These are phyloP conservation scores for Ceratocystis smalleyi DNA, from an alignment of 2,329 filamentous ascomycete species.

Conservation along the genomic window DNA sequence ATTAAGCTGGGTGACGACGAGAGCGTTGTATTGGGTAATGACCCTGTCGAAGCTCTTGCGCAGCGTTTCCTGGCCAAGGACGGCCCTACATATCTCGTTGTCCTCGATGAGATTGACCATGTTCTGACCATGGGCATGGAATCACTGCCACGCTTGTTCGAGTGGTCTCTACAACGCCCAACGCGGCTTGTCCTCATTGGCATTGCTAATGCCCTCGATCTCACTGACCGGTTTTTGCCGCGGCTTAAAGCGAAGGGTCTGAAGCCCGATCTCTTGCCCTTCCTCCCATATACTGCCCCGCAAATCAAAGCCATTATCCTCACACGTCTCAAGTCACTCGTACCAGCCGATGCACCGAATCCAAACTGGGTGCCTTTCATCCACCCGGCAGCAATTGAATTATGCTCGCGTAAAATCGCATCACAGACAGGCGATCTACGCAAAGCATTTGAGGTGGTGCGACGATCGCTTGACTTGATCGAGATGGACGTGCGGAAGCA, in stretches of 20 bases:
- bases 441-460: slow-evolving; percentile 89
- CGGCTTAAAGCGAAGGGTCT: slow-evolving; percentile 84
- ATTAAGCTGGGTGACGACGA: slow-evolving; percentile 47
- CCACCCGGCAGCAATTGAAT: slow-evolving; percentile 81
- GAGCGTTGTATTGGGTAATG: slow-evolving; percentile 25
- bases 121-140: slow-evolving; percentile 78
- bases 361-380: slow-evolving; percentile 65
- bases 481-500: slow-evolving; percentile 69
- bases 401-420: slow-evolving; percentile 87
- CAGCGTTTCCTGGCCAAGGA: slow-evolving; percentile 13
- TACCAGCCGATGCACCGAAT: slow-evolving; percentile 39
- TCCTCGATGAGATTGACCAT: slow-evolving; percentile 89
- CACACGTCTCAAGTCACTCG: slow-evolving; percentile 60
- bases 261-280: slow-evolving; percentile 77
- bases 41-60: slow-evolving; percentile 22
- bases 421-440: slow-evolving; percentile 87
- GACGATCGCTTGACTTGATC: slow-evolving; percentile 73
- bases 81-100: slow-evolving; percentile 55
- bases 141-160: slow-evolving; percentile 83
- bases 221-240: slow-evolving; percentile 88
- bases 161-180: slow-evolving; percentile 74
- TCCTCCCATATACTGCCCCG: slow-evolving; percentile 75
- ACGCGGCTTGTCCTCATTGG: slow-evolving; percentile 75
- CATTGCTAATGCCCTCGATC: slow-evolving; percentile 87
- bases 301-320: slow-evolving; percentile 84